phyloP scores from a whole-genome alignment of 441 rosid species.

The Erodium texanum region DNA sequence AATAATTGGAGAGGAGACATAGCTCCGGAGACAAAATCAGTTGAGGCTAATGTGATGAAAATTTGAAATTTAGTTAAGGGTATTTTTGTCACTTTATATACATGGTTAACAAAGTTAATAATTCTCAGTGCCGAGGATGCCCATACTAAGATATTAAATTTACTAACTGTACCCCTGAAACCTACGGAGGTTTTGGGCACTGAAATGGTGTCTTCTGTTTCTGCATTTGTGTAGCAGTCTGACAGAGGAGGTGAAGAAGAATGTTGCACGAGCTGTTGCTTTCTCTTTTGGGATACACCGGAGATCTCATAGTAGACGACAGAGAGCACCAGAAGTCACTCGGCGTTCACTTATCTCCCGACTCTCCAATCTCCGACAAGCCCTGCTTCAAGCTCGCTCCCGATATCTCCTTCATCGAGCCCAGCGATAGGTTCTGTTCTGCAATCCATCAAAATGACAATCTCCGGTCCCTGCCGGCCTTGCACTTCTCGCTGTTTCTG shows the following conservation, averaged over 20 bases:
- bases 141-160: not conserved
- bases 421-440: conserved; percentile 56
- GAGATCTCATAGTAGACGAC: conserved; percentile 88
- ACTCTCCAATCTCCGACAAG: conserved; percentile 56
- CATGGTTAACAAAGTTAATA: too few species aligned
- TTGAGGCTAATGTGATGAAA: too few species aligned
- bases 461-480: not conserved
- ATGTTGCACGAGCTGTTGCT: conserved; percentile 90
- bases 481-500: not conserved
- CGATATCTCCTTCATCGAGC: conserved; percentile 79
- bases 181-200: not conserved
- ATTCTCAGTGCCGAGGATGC: not conserved
- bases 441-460: not conserved
- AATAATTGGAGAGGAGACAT: too few species aligned
- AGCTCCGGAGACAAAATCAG: too few species aligned
- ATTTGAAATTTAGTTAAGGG: too few species aligned
- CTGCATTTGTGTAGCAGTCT: not conserved
- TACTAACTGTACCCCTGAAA: not conserved
- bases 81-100: too few species aligned
- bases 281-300: conserved; percentile 79
- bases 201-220: not conserved
- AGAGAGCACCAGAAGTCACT: conserved; percentile 56
- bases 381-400: conserved; percentile 78
- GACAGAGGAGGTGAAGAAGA: conserved; percentile 17
- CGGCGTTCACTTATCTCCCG: conserved; percentile 43